phyloP scores from a whole-genome alignment of 768 basidiomycete species.

The Podaxis rugospora region DNA sequence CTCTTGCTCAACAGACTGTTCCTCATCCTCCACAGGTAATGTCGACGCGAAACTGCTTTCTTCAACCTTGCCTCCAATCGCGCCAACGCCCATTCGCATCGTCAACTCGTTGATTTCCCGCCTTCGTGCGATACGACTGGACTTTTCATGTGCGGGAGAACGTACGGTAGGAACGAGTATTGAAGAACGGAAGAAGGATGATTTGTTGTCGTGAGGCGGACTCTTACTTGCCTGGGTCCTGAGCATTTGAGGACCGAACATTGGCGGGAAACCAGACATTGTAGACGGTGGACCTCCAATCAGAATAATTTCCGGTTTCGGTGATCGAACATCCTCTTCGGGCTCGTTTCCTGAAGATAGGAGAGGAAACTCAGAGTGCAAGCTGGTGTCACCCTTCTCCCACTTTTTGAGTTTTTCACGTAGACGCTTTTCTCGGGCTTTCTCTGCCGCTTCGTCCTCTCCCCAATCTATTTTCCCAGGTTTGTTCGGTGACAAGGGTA shows the following conservation, averaged over 20 bases:
- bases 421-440: conserved; percentile 68
- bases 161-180: conserved; percentile 63
- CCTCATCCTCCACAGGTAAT: conserved; percentile 4
- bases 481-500: conserved; percentile 28
- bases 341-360: conserved; percentile 37
- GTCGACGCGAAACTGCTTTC: conserved; percentile 16
- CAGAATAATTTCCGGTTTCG: conserved; percentile 44
- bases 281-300: conserved; percentile 37
- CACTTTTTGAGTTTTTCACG: conserved; percentile 68
- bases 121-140: conserved; percentile 55
- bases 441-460: conserved; percentile 62
- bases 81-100: conserved; percentile 80
- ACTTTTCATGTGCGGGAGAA: conserved; percentile 48
- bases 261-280: conserved; percentile 31
- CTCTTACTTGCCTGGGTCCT: conserved; percentile 12
- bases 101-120: conserved; percentile 77
- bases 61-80: conserved; percentile 65
- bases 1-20: background rate
- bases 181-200: conserved; percentile 61
- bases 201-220: conserved; percentile 21
- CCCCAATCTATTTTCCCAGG: conserved; percentile 49
- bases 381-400: conserved; percentile 57
- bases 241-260: conserved; percentile 19
- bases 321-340: conserved; percentile 25
- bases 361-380: conserved; percentile 62